phyloP scores from a whole-genome alignment of 2,329 filamentous ascomycete genomes.

The Aspergillus melleus region DNA sequence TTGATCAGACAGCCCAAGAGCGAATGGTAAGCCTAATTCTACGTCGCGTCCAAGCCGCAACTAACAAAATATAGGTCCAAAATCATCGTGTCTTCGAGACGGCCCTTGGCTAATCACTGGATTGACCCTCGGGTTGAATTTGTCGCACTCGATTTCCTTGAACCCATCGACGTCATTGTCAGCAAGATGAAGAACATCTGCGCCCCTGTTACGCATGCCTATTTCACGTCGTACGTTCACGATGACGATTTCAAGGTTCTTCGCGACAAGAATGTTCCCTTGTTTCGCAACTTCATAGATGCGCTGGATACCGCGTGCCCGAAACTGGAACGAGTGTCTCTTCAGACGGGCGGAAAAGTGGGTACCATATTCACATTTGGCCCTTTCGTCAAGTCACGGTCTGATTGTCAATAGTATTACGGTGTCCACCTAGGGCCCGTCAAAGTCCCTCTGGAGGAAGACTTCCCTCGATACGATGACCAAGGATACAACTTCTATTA shows the following conservation, averaged over 20 bases:
- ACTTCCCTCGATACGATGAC: conserved; percentile 20
- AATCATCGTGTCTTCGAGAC: conserved; percentile 32
- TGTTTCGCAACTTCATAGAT: conserved; percentile 37
- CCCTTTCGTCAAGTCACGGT: no score
- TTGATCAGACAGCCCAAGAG: conserved; percentile 25
- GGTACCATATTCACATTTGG: not conserved
- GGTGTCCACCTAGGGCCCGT: conserved; percentile 29
- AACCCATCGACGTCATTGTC: conserved; percentile 17
- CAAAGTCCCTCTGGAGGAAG: conserved; percentile 23
- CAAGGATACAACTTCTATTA: conserved; percentile 25
- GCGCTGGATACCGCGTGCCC: conserved; percentile 24
- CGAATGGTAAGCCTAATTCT: conserved; percentile 1
- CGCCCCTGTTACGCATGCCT: conserved; percentile 33
- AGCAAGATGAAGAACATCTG: conserved; percentile 20
- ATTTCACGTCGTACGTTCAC: conserved; percentile 37
- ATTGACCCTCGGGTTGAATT: conserved; percentile 32
- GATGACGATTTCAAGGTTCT: conserved; percentile 30
- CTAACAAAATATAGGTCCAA: conserved; percentile 15
- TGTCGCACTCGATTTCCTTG: conserved; percentile 33
- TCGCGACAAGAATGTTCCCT: conserved; percentile 25
- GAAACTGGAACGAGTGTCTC: conserved; percentile 24
- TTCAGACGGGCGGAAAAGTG: conserved; percentile 35
- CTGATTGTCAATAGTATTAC: conserved; percentile 21
- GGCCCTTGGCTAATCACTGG: conserved; percentile 21
- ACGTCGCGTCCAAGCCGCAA: not conserved